Evolutionary conservation across 371 early-diverging fungal species (phyloP).

Genomic region (Nematocida sp.): DNA sequence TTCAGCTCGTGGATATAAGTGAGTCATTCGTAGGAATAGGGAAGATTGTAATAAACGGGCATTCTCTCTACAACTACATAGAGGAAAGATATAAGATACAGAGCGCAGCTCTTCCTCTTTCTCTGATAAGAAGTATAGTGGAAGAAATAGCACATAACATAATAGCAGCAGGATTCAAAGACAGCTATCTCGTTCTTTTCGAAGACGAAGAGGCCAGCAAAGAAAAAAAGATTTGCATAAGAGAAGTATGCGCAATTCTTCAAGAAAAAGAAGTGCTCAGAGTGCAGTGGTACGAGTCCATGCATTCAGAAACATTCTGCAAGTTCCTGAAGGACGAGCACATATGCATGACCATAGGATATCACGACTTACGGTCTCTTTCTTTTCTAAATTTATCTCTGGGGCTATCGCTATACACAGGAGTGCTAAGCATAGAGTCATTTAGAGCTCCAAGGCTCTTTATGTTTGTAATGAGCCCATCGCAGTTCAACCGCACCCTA

Average conservation of each 20-base stretch:
- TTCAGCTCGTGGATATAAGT: slow-evolving; percentile 43
- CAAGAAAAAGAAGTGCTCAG: not conserved
- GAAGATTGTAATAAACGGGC: slow-evolving; percentile 51
- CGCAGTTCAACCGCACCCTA: not conserved
- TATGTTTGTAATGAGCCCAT: slow-evolving; percentile 42
- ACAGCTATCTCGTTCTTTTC: slow-evolving; percentile 46
- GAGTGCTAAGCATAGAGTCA: slow-evolving; percentile 13
- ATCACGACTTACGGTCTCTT: slow-evolving; percentile 15
- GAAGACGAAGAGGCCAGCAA: slow-evolving; percentile 25
- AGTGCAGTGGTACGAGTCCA: slow-evolving; percentile 35
- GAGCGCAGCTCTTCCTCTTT: slow-evolving; percentile 25
- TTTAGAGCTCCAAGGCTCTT: slow-evolving; percentile 36
- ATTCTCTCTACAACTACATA: slow-evolving; percentile 42
- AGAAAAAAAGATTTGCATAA: slow-evolving; percentile 11
- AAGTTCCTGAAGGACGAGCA: slow-evolving; percentile 52
- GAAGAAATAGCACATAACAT: slow-evolving; percentile 29
- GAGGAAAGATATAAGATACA: slow-evolving; percentile 36
- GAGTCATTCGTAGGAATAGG: slow-evolving; percentile 55
- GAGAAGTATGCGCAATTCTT: slow-evolving; percentile 12
- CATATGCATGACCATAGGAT: slow-evolving; percentile 44
- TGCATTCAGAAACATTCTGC: slow-evolving; percentile 3
- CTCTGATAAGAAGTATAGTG: slow-evolving; percentile 10
- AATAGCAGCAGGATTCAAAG: slow-evolving; percentile 33
- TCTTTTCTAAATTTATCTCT: slow-evolving; percentile 27
- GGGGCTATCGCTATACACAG: slow-evolving; percentile 43